Base-by-base conservation (phyloP, 1,284 basidiomycete genomes). In the Pseudozyma sp. region DNA sequence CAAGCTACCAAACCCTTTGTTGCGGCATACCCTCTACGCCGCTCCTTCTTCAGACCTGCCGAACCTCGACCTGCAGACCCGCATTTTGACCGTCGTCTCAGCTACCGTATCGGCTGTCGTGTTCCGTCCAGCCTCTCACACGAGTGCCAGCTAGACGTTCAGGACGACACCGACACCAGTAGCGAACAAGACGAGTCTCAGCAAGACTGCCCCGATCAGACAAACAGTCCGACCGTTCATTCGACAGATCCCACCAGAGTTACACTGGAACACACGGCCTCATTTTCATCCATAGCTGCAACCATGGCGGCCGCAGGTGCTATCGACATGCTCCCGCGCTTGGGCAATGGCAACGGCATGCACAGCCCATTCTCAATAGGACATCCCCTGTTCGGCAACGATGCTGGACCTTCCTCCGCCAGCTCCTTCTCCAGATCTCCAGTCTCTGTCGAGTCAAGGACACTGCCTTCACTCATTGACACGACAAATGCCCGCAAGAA, bases 321-420 rank as follows among this genome's bases (percentile, higher is more conserved):
- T 36, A 55, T 73, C 21, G 54, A 68, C 38, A 12, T 68, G 45
- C 70, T 73, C 48, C 57, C 70, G n/a, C 59, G 48, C 39, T 51
- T 69, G 39, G 53, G 53, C 16, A 35, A 61, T 2, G 25, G 39
- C 25, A 57, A 31, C 21, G 58, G 57, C 60, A 61, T 61, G 39
- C 65, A 64, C 58, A 68, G 58, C 58, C 62, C 70, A 18, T 74
- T 74, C 34, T 69, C 70, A 47, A 74, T 74, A 74, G 55, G 56
- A 0, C 58, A 74, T 65, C 52, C 70, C n/a, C 70, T 69, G 34
- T 74, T 74, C 38, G 40, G 19, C 45, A 40, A 57, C 38, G 61
- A 58, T n/a, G 54, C 58, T 35, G 54, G 57, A 4, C 54, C 61
- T 25, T 64, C 67, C 18, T 56, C 64, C 7, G 51, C 56, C 9